Conservation (phyloP, 441 rosid species). For the Erysimum cheiri region DNA sequence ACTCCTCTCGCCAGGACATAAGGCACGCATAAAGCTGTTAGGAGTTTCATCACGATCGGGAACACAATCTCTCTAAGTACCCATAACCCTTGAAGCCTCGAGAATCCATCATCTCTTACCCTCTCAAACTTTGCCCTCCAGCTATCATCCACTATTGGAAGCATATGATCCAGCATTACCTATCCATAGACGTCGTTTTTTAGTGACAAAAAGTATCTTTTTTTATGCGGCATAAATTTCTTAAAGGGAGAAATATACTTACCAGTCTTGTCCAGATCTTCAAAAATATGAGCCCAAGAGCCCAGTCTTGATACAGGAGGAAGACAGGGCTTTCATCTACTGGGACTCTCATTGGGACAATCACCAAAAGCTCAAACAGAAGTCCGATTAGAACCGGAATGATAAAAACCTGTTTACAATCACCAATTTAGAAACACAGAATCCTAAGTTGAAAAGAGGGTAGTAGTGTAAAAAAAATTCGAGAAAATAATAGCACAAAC, state of each 20-base stretch:
- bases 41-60: constrained; percentile 90
- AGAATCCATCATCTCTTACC: constrained; percentile 92
- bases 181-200: constrained; percentile 39
- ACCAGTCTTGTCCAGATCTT: constrained; percentile 98
- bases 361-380: constrained; percentile 93
- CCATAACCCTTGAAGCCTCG: constrained; percentile 94
- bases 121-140: constrained; percentile 93
- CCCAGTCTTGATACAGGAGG: constrained; percentile 98
- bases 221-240: background rate
- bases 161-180: constrained; percentile 97
- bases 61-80: constrained; percentile 86
- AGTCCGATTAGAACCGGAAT: constrained; percentile 94
- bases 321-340: constrained; percentile 98
- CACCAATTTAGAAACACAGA: background rate
- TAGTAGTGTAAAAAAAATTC: background rate
- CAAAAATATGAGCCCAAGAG: constrained; percentile 91
- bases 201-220: background rate
- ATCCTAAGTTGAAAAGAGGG: background rate
- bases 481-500: constrained; percentile 6
- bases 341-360: constrained; percentile 99
- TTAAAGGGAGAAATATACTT: constrained; percentile 34
- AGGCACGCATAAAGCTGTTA: constrained; percentile 92
- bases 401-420: constrained; percentile 63
- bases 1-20: constrained; percentile 90
- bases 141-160: constrained; percentile 89